Evolutionary conservation across 495 filamentous ascomycete genomes (phyloP), one percentile per base, ranked within the genome.

Genomic region (Peziza echinospora): DNA sequence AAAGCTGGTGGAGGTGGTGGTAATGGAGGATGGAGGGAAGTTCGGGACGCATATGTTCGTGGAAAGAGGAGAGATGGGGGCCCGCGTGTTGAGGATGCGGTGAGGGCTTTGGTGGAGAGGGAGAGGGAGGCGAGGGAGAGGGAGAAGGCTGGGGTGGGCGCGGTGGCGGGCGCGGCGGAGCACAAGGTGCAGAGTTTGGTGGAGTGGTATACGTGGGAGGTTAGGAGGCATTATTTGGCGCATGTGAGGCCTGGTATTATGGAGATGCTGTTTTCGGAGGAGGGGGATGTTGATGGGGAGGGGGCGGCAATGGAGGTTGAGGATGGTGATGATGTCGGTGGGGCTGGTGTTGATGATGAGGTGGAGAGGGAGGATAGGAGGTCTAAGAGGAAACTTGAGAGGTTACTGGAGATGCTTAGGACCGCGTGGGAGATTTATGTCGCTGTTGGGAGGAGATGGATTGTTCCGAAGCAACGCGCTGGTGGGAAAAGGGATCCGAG

Each of bases 201-300:
- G 41, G 57, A 60, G 42, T 60, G 57, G 57, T 60, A 59, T 46
- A 52, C 25, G 10, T 59, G 53, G 43, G 57, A 60, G 39, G 53
- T 56, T 21, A 47, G 56, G 26, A 34, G 57, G 34, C 57, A 60
- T 37, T 59, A 59, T 24, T 41, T 59, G 48, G 52, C 45, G 34
- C 50, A 50, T 47, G 56, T 59, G 22, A 52, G 53, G 21, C 49
- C 47, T 21, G 44, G 28, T 28, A 57, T 57, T 50, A 43, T 45
- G 37, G 30, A 37, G 13, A 17, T 13, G 19, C 6, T 37, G 0
- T 37, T 37, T 11, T n/a, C n/a, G n/a, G n/a, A n/a, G n/a, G n/a
- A n/a, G n/a, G n/a, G n/a, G n/a, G n/a, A n/a, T n/a, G n/a, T n/a
- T n/a, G n/a, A n/a, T n/a, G n/a, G n/a, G n/a, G n/a, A n/a, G n/a